These are phyloP conservation scores for Lentinula detonsa DNA, from an alignment of 768 basidiomycete species.

Conservation along the genomic window DNA sequence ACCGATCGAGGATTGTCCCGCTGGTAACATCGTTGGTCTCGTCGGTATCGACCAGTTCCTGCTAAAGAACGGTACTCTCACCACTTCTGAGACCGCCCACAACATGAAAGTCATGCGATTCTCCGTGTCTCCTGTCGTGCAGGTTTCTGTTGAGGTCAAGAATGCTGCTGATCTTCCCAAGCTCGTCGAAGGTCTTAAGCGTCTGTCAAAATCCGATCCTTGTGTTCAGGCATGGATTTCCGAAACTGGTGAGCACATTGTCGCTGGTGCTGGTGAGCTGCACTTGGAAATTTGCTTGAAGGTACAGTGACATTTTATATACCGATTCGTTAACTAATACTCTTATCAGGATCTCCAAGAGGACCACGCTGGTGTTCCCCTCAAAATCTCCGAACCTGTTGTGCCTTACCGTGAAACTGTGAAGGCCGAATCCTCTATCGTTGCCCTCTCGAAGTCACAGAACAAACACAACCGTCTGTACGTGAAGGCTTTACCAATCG, in stretches of 20 bases:
- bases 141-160: slow-evolving; percentile 99
- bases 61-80: slow-evolving; percentile 98
- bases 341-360: slow-evolving; percentile 86
- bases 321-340: neutral
- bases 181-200: slow-evolving; percentile 99
- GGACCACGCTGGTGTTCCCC: slow-evolving; percentile 98
- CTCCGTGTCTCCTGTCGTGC: slow-evolving; percentile 99
- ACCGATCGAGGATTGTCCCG: slow-evolving; percentile 98
- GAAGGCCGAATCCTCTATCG: slow-evolving; percentile 90
- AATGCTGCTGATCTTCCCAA: slow-evolving; percentile 98
- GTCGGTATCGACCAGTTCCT: slow-evolving; percentile 99
- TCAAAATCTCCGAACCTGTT: slow-evolving; percentile 97
- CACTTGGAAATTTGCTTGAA: slow-evolving; percentile 99
- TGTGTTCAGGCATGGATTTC: slow-evolving; percentile 95
- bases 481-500: slow-evolving; percentile 87
- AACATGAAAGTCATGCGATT: slow-evolving; percentile 99
- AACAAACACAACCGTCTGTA: slow-evolving; percentile 99
- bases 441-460: slow-evolving; percentile 97
- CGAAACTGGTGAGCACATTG: slow-evolving; percentile 96
- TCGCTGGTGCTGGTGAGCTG: slow-evolving; percentile 98
- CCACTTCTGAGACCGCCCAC: slow-evolving; percentile 96
- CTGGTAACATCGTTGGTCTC: slow-evolving; percentile 98
- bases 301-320: slow-evolving; percentile 32
- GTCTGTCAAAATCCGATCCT: slow-evolving; percentile 99
- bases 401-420: slow-evolving; percentile 98